phyloP scores from a whole-genome alignment of 192 early-diverging fungal species.

The Coemansia sp. region DNA sequence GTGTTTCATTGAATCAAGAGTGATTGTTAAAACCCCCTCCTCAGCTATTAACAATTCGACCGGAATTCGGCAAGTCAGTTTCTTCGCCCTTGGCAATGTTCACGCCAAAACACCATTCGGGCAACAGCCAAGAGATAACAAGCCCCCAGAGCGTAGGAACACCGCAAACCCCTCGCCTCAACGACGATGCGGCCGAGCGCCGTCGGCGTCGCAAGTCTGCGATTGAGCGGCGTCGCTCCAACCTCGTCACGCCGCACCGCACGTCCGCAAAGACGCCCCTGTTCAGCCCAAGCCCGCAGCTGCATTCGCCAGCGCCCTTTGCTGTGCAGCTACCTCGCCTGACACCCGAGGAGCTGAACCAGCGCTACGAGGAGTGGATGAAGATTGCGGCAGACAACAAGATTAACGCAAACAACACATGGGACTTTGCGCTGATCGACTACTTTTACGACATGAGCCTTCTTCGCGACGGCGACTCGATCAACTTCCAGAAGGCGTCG shows the following conservation, averaged over 20 bases:
- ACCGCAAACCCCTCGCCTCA: slow-evolving; percentile 44
- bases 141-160: slow-evolving; percentile 42
- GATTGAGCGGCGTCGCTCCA: slow-evolving; percentile 49
- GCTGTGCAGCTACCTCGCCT: slow-evolving; percentile 53
- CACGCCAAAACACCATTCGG: slow-evolving; percentile 30
- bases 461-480: slow-evolving; percentile 91
- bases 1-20: neutral
- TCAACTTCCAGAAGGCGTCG: slow-evolving; percentile 98
- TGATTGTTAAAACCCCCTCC: neutral
- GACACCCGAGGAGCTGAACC: slow-evolving; percentile 61
- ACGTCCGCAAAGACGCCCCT: slow-evolving; percentile 28
- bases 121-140: slow-evolving; percentile 21
- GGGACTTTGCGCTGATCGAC: slow-evolving; percentile 98
- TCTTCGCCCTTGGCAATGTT: slow-evolving; percentile 16
- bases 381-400: slow-evolving; percentile 97
- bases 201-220: slow-evolving; percentile 56
- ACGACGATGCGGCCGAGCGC: slow-evolving; percentile 59
- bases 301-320: slow-evolving; percentile 40
- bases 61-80: neutral
- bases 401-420: slow-evolving; percentile 93
- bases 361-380: slow-evolving; percentile 92
- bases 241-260: slow-evolving; percentile 48
- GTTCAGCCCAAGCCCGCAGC: slow-evolving; percentile 43
- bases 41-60: neutral
- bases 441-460: slow-evolving; percentile 97